Evolutionary conservation across 106 monocot species (phyloP).

Genomic region (Narthecium ossifragum): DNA sequence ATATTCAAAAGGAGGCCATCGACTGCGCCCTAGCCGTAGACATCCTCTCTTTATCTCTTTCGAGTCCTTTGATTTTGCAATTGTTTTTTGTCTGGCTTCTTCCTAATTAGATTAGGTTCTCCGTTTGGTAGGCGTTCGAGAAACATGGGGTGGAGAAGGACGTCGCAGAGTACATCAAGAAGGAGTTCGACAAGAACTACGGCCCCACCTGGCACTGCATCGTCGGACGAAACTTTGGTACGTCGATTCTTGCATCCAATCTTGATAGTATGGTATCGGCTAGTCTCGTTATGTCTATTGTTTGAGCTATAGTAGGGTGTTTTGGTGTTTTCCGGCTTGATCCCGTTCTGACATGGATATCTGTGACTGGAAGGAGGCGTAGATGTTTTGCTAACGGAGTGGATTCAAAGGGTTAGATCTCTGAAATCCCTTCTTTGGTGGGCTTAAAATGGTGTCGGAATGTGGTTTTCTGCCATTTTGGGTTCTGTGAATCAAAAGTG

Average conservation of each 20-base stretch:
- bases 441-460: too few relatives aligned
- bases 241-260: too few relatives aligned
- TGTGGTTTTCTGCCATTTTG: too few relatives aligned
- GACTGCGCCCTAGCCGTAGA: slow-evolving; percentile 70
- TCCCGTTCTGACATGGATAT: too few relatives aligned
- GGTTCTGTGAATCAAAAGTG: too few relatives aligned
- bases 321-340: not conserved
- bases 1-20: slow-evolving; percentile 82
- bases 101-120: not conserved
- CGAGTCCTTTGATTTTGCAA: not conserved
- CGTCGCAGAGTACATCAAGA: slow-evolving; percentile 90
- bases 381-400: too few relatives aligned
- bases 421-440: too few relatives aligned
- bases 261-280: too few relatives aligned
- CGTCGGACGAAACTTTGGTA: slow-evolving; percentile 96
- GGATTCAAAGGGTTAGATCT: too few relatives aligned
- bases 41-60: not conserved
- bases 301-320: not conserved
- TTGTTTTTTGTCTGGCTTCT: not conserved
- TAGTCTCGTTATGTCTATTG: not conserved
- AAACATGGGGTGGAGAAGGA: slow-evolving; percentile 91
- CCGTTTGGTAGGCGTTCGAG: slow-evolving; percentile 60
- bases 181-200: slow-evolving; percentile 92
- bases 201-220: slow-evolving; percentile 99
- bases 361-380: too few relatives aligned